These are phyloP conservation scores for Mycena latifolia DNA, from an alignment of 768 basidiomycete genomes.

Conservation along the genomic window DNA sequence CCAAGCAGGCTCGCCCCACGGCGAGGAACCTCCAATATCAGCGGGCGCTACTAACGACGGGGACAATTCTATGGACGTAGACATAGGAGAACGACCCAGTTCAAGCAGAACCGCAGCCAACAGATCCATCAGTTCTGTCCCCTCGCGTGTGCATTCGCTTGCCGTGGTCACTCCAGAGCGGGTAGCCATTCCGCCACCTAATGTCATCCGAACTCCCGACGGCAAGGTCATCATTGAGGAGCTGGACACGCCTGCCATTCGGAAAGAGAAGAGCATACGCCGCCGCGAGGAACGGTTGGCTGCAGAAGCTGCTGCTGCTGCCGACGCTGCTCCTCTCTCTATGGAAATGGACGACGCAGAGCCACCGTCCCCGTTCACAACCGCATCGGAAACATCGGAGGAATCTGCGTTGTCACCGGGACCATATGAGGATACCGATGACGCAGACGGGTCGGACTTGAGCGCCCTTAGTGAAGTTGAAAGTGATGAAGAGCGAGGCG, in stretches of 20 bases:
- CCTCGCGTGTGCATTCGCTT: constrained; percentile 19
- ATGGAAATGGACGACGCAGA: constrained; percentile 14
- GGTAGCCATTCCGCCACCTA: constrained; percentile 37
- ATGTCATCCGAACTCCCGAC: constrained; percentile 48
- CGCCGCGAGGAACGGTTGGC: constrained; percentile 54
- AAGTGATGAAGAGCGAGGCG: constrained; percentile 18
- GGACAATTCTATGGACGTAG: constrained; percentile 40
- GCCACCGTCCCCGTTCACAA: constrained; percentile 21
- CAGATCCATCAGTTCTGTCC: constrained; percentile 14
- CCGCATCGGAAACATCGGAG: constrained; percentile 29
- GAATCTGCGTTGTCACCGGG: constrained; percentile 7
- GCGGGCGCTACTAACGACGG: constrained; percentile 34
- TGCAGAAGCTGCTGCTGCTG: constrained; percentile 38
- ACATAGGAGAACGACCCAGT: constrained; percentile 28
- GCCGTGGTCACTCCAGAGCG: constrained; percentile 27
- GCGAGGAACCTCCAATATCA: constrained; percentile 38
- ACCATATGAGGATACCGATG: constrained; percentile 10
- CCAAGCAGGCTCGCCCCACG: constrained; percentile 35
- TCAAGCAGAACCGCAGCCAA: constrained; percentile 16
- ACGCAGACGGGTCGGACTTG: constrained; percentile 49
- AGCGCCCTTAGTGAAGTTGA: constrained; percentile 61
- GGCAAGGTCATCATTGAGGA: constrained; percentile 77
- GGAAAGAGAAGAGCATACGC: constrained; percentile 63
- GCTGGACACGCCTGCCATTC: constrained; percentile 77
- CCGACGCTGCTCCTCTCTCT: constrained; percentile 14